Percentiles rank a stretch among this genome's conserved stretches.
Evolutionary conservation across 805 yeast species (phyloP).

Genomic region (Scheffersomyces spartinae): DNA sequence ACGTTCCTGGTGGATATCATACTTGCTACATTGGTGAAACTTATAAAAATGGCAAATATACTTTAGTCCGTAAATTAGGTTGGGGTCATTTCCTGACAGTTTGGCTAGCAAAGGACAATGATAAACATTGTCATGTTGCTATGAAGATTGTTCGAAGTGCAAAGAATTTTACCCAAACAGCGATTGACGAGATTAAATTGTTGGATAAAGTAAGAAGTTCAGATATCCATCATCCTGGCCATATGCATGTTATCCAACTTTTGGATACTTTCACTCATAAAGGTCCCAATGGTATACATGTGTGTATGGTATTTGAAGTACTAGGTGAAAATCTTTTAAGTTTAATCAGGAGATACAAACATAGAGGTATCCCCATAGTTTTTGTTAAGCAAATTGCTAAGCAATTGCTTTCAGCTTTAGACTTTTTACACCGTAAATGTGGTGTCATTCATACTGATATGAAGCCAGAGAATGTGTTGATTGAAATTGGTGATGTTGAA

Average conservation of each 20-base stretch:
- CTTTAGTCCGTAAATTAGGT: conserved; percentile 80
- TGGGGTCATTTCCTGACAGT: conserved; percentile 99
- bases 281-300: conserved; percentile 89
- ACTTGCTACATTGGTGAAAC: conserved; percentile 84
- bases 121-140: conserved; percentile 67
- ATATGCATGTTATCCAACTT: conserved; percentile 66
- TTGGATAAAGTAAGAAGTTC: conserved; percentile 54
- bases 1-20: conserved; percentile 90
- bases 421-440: conserved; percentile 59
- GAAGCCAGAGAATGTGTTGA: conserved; percentile 66
- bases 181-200: conserved; percentile 82
- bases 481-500: conserved; percentile 78
- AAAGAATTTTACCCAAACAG: conserved; percentile 84
- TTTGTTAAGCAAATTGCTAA: conserved; percentile 75
- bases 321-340: conserved; percentile 89
- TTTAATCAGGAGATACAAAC: conserved; percentile 65
- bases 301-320: conserved; percentile 96
- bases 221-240: conserved; percentile 66
- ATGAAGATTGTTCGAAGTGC: conserved; percentile 91
- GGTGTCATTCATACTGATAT: conserved; percentile 69
- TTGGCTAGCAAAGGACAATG: conserved; percentile 67
- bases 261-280: conserved; percentile 75
- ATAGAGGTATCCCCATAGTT: conserved; percentile 66
- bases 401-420: conserved; percentile 63
- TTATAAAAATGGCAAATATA: conserved; percentile 66